phyloP scores from a whole-genome alignment of 1,139 yeast genomes.

The Chernovozyma aurita region DNA sequence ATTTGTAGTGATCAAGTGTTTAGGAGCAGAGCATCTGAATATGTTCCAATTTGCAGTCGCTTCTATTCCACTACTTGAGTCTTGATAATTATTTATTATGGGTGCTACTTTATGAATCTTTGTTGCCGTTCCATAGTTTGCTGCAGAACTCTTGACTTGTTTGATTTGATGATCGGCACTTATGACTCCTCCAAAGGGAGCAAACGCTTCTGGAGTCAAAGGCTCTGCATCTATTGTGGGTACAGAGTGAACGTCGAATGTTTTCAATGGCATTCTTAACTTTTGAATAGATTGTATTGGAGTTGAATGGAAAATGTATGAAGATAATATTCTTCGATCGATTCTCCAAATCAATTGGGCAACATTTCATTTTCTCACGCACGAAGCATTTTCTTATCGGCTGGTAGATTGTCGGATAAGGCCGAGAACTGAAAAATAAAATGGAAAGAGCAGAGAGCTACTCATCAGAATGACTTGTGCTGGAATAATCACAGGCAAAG shows the following conservation, averaged over 20 bases:
- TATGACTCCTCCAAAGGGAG: conserved; percentile 42
- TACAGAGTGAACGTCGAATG: conserved; percentile 25
- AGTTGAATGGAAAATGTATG: too few relatives aligned
- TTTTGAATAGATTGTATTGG: too few relatives aligned
- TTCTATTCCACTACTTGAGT: conserved; percentile 41
- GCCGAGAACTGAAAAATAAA: too few relatives aligned
- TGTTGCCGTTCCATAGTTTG: conserved; percentile 92
- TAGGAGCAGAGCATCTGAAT: conserved; percentile 77
- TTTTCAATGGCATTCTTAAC: conserved; percentile 34
- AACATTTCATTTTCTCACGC: too few relatives aligned
- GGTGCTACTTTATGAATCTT: conserved; percentile 74
- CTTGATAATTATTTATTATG: conserved; percentile 46
- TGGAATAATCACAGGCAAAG: too few relatives aligned
- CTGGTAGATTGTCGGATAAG: too few relatives aligned
- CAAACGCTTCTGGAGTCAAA: conserved; percentile 39
- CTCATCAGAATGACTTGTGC: too few relatives aligned
- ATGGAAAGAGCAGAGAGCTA: too few relatives aligned
- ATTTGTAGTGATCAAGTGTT: conserved; percentile 42
- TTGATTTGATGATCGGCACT: conserved; percentile 43
- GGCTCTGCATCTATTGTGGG: conserved; percentile 31
- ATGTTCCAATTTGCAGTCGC: conserved; percentile 75
- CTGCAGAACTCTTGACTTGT: conserved; percentile 37
- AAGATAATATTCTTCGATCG: too few relatives aligned
- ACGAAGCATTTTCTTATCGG: too few relatives aligned
- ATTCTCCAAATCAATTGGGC: too few relatives aligned